phyloP scores from a whole-genome alignment of 1,284 basidiomycete species.

The Trametes sp. region DNA sequence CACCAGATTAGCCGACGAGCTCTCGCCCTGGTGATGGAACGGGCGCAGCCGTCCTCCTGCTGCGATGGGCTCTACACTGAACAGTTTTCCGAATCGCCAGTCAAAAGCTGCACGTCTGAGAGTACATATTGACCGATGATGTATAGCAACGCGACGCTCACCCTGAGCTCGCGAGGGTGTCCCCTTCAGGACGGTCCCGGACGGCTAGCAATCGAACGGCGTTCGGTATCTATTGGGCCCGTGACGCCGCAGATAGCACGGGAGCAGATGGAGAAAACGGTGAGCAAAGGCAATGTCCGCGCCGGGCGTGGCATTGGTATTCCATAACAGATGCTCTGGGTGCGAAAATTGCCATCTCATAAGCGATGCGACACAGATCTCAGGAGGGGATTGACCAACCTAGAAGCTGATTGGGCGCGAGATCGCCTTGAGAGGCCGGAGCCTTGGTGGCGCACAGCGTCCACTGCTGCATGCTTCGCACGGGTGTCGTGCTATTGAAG shows the following conservation, averaged over 20 bases:
- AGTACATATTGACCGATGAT: not conserved
- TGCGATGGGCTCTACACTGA: not conserved
- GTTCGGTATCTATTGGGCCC: not conserved
- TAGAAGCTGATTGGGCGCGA: constrained; percentile 10
- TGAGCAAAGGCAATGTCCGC: too few species aligned
- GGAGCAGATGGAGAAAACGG: not conserved
- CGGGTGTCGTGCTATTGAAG: not conserved
- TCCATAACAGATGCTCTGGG: not conserved
- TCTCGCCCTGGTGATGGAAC: not conserved
- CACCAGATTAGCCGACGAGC: not conserved
- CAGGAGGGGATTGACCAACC: constrained; percentile 3
- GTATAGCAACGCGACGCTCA: not conserved
- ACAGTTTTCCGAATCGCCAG: not conserved
- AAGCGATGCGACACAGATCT: not conserved
- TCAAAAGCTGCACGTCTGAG: not conserved
- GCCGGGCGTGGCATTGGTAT: not conserved
- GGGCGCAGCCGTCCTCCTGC: not conserved
- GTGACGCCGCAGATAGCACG: not conserved
- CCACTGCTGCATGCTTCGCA: not conserved
- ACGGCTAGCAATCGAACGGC: not conserved
- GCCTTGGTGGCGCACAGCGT: not conserved
- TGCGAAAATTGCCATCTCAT: not conserved
- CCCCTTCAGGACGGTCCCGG: not conserved
- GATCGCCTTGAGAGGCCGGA: not conserved
- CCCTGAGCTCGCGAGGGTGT: not conserved